Base-by-base conservation (phyloP, 2,329 filamentous ascomycete genomes). In the Dactylellina parvicollis region DNA sequence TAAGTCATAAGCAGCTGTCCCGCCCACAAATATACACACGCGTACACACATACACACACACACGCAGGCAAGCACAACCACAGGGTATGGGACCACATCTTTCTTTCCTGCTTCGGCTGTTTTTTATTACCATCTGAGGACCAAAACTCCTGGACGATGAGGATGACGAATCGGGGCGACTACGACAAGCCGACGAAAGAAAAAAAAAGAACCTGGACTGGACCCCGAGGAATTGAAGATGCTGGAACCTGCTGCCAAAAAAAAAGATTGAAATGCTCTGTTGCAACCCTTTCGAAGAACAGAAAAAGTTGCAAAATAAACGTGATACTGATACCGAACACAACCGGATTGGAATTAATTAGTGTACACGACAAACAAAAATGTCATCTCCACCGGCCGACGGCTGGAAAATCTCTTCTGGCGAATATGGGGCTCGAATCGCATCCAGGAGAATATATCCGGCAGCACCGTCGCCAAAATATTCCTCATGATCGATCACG, bases 331-430 rank as follows among this genome's bases (percentile, higher is more conserved):
- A 61, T 55, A 56, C 42, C 34, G 69, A n/a, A n/a, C n/a, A n/a
- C n/a, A 76, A 55, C 67, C 59, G 38, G 22, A 28, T 36, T 56
- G n/a, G 36, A 36, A n/a, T n/a, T n/a, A n/a, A n/a, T n/a, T 74
- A 85, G 84, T 83, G 38, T 85, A 83, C 76, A 81, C 79, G 56
- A 80, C 81, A 56, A 84, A 83, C 59, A 81, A 81, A 52, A 78
- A 81, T 49, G 80, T 81, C 14, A 79, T 83, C 50, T 79, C 81
- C 40, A 80, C 82, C 67, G 82, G 83, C 47, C 77, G 78, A 59
- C 80, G 84, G 66, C 78, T 85, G n/a, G 83, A 84, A 67, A 84
- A 85, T 76, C 79, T 85, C 28, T 85, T 85, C 76, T 85, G 84
- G 84, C 79, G 84, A 59, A 82, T 85, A 74, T 85, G 83, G 83